Base-by-base conservation (phyloP, 2,329 filamentous ascomycete species). In the Bipolaris victoriae region DNA sequence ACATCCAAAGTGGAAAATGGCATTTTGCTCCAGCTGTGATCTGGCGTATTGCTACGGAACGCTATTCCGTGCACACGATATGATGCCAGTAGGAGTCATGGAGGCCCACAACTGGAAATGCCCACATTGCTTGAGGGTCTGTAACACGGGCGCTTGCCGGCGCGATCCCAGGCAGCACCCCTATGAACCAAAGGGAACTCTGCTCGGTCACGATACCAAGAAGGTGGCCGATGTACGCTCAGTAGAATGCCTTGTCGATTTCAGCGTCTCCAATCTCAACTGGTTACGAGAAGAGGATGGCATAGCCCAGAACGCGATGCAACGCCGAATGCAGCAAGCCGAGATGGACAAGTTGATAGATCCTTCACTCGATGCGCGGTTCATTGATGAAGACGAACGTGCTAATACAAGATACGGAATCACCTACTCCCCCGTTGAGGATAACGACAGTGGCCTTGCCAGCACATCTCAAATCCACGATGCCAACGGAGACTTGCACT, bases 31-130 rank as follows among this genome's bases (percentile, higher is more conserved):
- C 0, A 85, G 83, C 7, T 98, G 95, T 69, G 82, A 84, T 11
- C 82, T 90, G 53, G 86, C 86, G 0, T 99, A 96, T 73, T 98
- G 95, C 75, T 99, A 96, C 71, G 94, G 94, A n/a, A 90, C 90
- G 15, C 82, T 99, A 1, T 98, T 92, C 77, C 84, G 95, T 53
- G 93, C 91, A 0, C 97, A 97, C 70, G 94, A 98, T 73, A 86
- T 92, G 73, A 90, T 92, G 84, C 95, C 95, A 0, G 87, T 94
- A 67, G 82, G 86, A 18, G 86, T 93, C 0, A 89, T 97, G 84
- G 88, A 96, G 71, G 84, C 91, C 62, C 85, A 88, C 62, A 82
- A 88, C 46, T 99, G 95, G 94, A 85, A 89, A 68, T 99, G 95
- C 64, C 95, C 95, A 0, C 91, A 89, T 69, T 99, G 95, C 73